Evolutionary conservation across 2,329 filamentous ascomycete genomes (phyloP), one percentile per base, ranked within the genome.

Genomic region (Clarireedia paspali): DNA sequence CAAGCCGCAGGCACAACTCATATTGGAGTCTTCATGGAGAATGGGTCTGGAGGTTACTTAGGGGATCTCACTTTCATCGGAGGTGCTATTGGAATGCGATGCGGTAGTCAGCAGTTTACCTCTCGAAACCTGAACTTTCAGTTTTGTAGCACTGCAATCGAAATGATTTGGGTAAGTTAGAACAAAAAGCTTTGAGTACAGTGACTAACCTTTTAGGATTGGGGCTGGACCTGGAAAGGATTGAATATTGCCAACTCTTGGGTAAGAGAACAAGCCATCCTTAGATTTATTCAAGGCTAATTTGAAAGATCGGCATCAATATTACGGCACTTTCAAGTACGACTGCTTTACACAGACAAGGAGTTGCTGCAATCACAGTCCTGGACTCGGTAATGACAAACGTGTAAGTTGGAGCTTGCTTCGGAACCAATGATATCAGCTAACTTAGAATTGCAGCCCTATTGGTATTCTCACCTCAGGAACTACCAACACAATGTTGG

Each of bases 71-170:
- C 17, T 23, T 46, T 62, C 44, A 44, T 4, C 10, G 60, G 60
- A 27, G 61, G 61, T 12, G 38, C 7, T 9, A 47, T 58, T 50
- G 76, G 78, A 63, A 81, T 80, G 45, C 80, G 80, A 65, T 34
- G 79, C 5, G 83, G 82, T 36, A 84, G 83, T 68, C 81, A 86
- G 63, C 82, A 85, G 63, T 82, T 81, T 64, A 81, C 79, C 9
- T 77, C 76, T 17, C 75, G 80, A 46, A 83, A 83, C 60, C 62
- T 83, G 58, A 86, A 89, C 66, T 89, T 87, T 67, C 88, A 84
- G 14, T 82, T 83, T 50, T 77, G 84, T 26, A 88, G 7, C 70
- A 80, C 61, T 74, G 80, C 46, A 0, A 48, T 61, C 30, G 30
- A 34, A 34, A 34, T 26, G 40, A 44, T 3, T 12, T 60, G 30